Base-by-base conservation (phyloP, 768 basidiomycete genomes). In the Trametes cinnabarina region DNA sequence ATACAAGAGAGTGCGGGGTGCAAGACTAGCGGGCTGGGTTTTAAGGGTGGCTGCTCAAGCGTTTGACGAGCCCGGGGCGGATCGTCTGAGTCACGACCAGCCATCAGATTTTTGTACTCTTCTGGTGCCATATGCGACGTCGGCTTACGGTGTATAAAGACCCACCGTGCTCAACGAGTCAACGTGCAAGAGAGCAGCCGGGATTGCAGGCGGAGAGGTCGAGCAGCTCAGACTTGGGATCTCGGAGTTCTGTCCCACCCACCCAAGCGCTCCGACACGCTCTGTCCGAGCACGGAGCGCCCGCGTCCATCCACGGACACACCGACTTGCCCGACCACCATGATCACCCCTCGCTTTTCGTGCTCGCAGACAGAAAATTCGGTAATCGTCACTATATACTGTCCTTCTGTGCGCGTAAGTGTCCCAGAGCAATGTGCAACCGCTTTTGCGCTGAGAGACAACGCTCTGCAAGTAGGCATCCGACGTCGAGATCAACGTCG, bases 401-500 rank as follows among this genome's bases (percentile, higher is more conserved):
- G 72, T 30, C 74, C 74, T 11, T 66, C 72, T 12, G 67, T 75
- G 26, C 65, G 73, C 65, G 74, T 74, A 57, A 50, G 71, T 66
- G 37, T 26, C 22, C 32, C 15, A 17, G 17, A 30, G 14, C 17
- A n/a, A 9, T 22, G 12, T 30, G 26, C 46, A 4, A n/a, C 49
- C 30, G 22, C 41, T 30, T 32, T 23, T 47, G 23, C 42, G 30
- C 57, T 60, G 58, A 60, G 65, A 63, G 44, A 15, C 30, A 23
- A 39, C 44, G 37, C 25, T 11, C 54, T 50, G 60, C 58, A 68
- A 66, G 69, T 81, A 93, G 91, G 89, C 92, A 11, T 82, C 86
- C 40, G 92, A 93, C 62, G 82, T 86, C 30, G 92, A 93, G 69
- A 86, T 92, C 48, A 78, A 87, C 62, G 83, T 91, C 55, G 87